Base-by-base conservation (phyloP, 179 eudicot genomes). In the Spergularia azorica region DNA sequence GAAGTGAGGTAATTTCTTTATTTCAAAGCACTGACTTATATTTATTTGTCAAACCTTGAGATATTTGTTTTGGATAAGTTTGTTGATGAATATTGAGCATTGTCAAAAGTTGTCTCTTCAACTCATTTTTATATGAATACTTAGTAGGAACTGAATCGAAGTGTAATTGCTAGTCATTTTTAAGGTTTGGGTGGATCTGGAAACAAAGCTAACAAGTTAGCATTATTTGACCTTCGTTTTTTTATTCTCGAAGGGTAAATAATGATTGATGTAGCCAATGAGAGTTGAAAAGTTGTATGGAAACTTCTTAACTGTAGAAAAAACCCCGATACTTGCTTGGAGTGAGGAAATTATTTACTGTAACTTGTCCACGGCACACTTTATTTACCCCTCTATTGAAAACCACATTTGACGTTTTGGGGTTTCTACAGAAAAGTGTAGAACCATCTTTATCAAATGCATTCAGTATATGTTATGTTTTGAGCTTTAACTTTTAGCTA, bases 1-100 rank as follows among this genome's bases (percentile, higher is more conserved):
- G 97, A 84, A 85, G 85, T 60, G 97, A 94, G 98, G 98, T 94
- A 88, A 32, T 64, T 38, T 82, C 36, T 48, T n/a, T 41, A 38
- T 58, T 15, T 14, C 18, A n/a, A 72, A 80, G 54, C 68, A 26
- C 32, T 26, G 32, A 26, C 32, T 58, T 57, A 21, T 74, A 54
- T 9, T 6, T n/a, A 14, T 50, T 8, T 54, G 13, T 52, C 69
- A 51, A 70, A 38, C 17, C 55, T 39, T 20, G n/a, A 48, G 13
- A 39, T 69, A 12, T 5, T 36, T 38, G 10, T 14, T 64, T n/a
- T 64, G 12, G 57, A 69, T 26, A 77, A 59, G 18, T 20, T 14
- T 46, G 65, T 62, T 43, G 48, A 43, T 43, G 48, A 43, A 43
- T 43, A 58, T 58, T 58, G 20, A 58, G n/a, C 4, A 58, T 58